phyloP scores from a whole-genome alignment of 2,329 filamentous ascomycete species.

The Fusarium gaditjirri region DNA sequence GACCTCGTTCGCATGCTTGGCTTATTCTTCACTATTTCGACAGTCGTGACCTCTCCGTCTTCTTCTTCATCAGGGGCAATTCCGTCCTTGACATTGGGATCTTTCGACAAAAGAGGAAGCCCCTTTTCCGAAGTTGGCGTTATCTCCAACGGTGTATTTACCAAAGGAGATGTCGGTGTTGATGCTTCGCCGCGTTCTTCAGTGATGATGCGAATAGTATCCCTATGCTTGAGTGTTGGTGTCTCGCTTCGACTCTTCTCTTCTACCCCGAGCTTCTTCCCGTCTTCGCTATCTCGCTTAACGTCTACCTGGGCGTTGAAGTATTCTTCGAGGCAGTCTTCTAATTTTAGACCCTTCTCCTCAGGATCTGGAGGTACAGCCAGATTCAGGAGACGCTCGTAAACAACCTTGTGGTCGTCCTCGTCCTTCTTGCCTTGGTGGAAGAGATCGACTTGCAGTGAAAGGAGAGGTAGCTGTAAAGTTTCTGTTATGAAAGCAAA shows the following conservation, averaged over 20 bases:
- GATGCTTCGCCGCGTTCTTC: constrained; percentile 48
- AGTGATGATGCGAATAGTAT: constrained; percentile 50
- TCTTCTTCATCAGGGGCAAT: constrained; percentile 25
- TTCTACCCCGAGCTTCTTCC: constrained; percentile 55
- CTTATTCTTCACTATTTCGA: constrained; percentile 45
- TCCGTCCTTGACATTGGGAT: constrained; percentile 12
- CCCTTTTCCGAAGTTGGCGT: constrained; percentile 32
- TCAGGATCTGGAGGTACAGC: constrained; percentile 83
- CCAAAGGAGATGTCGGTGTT: constrained; percentile 49
- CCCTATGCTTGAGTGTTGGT: constrained; percentile 44
- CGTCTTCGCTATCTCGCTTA: constrained; percentile 73
- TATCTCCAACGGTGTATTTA: constrained; percentile 41
- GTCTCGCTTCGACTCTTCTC: constrained; percentile 41
- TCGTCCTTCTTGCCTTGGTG: constrained; percentile 87
- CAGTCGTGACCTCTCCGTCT: constrained; percentile 30
- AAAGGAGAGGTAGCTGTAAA: constrained; percentile 85
- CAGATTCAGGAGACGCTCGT: constrained; percentile 89
- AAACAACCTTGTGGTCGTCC: constrained; percentile 94
- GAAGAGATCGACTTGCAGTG: constrained; percentile 93
- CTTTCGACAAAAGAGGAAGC: not conserved
- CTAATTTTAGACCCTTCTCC: constrained; percentile 78
- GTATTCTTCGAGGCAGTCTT: constrained; percentile 92
- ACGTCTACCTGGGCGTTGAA: constrained; percentile 96
- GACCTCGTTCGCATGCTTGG: constrained; percentile 58
- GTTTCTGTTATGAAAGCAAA: constrained; percentile 95